A percentile compares a stretch with the other conserved stretches of the same genome.
Evolutionary conservation across 169 alveolate species (phyloP).

Genomic region (Cryptosporidium ubiquitum): DNA sequence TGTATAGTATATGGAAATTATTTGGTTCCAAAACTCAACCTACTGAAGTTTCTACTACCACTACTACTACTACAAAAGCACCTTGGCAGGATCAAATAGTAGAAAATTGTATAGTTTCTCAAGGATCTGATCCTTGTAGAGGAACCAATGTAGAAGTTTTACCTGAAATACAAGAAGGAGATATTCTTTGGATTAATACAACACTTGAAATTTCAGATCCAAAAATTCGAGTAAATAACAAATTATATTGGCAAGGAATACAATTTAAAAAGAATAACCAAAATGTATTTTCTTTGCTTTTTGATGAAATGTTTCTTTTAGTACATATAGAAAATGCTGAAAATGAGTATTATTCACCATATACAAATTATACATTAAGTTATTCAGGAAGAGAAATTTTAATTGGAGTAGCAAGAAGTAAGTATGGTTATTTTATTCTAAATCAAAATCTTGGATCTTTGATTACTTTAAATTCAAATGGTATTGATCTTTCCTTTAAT

Average conservation of each 20-base stretch:
- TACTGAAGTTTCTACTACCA: conserved; percentile 6
- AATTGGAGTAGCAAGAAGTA: conserved; percentile 30
- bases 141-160: conserved; percentile 12
- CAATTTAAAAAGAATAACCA: neutral
- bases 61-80: conserved; percentile 36
- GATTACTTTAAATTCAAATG: conserved; percentile 7
- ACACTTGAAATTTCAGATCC: neutral
- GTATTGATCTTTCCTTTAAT: neutral
- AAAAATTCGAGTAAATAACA: neutral
- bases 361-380: conserved; percentile 39
- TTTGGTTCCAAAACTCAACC: neutral
- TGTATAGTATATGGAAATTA: neutral
- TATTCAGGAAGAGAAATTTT: conserved; percentile 16
- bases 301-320: neutral
- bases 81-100: conserved; percentile 30
- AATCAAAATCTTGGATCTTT: conserved; percentile 22
- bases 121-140: conserved; percentile 9
- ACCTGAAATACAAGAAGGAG: neutral
- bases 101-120: neutral
- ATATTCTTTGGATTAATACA: conserved; percentile 4
- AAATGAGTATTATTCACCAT: conserved; percentile 18
- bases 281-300: neutral
- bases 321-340: neutral
- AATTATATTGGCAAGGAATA: conserved; percentile 51
- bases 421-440: conserved; percentile 7